Evolutionary conservation across 345 rosid species (phyloP), one percentile per base, ranked within the genome.

Genomic region (Citropsis articulata): DNA sequence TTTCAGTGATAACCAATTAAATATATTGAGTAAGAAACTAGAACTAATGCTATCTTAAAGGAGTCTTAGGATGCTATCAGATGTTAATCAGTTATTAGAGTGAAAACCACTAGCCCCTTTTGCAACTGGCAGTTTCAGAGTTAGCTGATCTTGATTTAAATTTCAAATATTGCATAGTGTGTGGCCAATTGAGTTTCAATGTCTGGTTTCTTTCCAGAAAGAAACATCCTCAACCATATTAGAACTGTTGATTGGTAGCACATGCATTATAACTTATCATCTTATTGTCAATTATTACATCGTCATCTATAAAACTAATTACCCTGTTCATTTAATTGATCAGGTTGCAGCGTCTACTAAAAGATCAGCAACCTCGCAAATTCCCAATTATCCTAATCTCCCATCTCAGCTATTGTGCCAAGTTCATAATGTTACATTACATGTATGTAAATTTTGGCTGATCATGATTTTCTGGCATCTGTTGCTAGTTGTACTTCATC

Each of bases 331-430:
- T 42, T 76, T 71, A 4, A 33, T 56, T 73, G 14, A 33, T 50
- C 56, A 96, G 99, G 98, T 97, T 38, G 92, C 99, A 27, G 94
- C 91, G 75, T 94, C 99, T 53, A 97, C 99, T 1, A 94, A 90
- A 84, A 88, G 97, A 82, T 78, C 92, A 61, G 93, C 98, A 60
- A 94, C 98, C 50, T 87, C 95, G 0, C 98, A 93, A 86, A 89
- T 97, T 77, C 98, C 99, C 2, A 94, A 91, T 84, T 94, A 97
- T 81, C 99, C 99, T 64, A 94, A 90, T 85, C 98, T 94, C 66
- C 92, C 95, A 55, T 90, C 98, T 78, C 98, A 97, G 90, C 77
- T 97, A 73, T 72, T 97, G 91, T 97, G 99, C 84, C 99, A 97
- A 91, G 98, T 97, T 80, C 98, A 94, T 81, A 91, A 90, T 82